Evolutionary conservation across 805 yeast species (phyloP).

Genomic region (Candida dendrica): DNA sequence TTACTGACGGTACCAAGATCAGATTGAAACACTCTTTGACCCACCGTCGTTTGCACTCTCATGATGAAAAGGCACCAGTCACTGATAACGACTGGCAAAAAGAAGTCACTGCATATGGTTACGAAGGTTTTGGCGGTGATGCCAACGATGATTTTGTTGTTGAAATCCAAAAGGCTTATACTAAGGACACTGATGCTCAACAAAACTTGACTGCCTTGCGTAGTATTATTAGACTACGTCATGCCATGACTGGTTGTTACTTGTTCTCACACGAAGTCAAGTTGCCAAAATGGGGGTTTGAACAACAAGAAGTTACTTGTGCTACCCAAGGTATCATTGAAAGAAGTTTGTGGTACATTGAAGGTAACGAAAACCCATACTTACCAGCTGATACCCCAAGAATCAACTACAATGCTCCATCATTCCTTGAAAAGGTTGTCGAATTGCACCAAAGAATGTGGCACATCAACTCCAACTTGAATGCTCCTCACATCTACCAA

Average conservation of each 20-base stretch:
- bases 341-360: conserved; percentile 67
- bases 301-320: conserved; percentile 80
- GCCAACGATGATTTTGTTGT: conserved; percentile 78
- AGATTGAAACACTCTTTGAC: conserved; percentile 56
- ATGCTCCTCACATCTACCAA: conserved; percentile 64
- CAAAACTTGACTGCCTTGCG: conserved; percentile 55
- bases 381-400: conserved; percentile 37
- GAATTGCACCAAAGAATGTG: conserved; percentile 74
- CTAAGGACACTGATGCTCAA: conserved; percentile 46
- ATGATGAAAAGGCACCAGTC: conserved; percentile 76
- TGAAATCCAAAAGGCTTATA: conserved; percentile 53
- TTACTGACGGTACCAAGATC: conserved; percentile 63
- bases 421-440: conserved; percentile 51
- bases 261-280: conserved; percentile 69
- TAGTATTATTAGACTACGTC: conserved; percentile 66
- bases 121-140: conserved; percentile 70
- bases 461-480: conserved; percentile 64
- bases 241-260: conserved; percentile 74
- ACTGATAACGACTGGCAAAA: conserved; percentile 76
- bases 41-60: conserved; percentile 69
- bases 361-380: conserved; percentile 51
- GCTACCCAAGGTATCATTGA: conserved; percentile 61
- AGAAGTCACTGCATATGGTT: conserved; percentile 75
- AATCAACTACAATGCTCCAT: conserved; percentile 44
- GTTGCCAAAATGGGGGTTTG: conserved; percentile 78